Evolutionary conservation across 305 asterid genomes (phyloP).

Genomic region (Plantago coronopus): DNA sequence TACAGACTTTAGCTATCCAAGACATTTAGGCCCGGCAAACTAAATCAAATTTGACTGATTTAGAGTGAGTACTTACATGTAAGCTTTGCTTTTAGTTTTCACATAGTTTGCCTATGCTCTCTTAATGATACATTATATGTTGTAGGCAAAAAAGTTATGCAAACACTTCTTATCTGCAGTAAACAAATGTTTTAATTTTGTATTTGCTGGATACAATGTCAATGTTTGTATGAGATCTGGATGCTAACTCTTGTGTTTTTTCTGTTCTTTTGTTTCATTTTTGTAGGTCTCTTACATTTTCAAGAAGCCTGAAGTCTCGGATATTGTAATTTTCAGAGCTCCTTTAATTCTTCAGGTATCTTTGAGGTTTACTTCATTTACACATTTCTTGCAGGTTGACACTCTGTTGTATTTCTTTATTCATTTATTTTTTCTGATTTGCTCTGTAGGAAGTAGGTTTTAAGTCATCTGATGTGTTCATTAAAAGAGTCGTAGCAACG

Average conservation of each 20-base stretch:
- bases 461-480: slow-evolving; percentile 61
- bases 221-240: not conserved
- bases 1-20: too few relatives aligned
- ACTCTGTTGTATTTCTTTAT: not conserved
- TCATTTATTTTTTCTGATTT: slow-evolving; percentile 13
- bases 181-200: too few relatives aligned
- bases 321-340: slow-evolving; percentile 79
- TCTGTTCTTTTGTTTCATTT: slow-evolving; percentile 16
- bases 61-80: not conserved
- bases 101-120: too few relatives aligned
- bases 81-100: not conserved
- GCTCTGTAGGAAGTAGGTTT: slow-evolving; percentile 60
- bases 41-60: not conserved
- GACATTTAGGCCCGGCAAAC: too few relatives aligned
- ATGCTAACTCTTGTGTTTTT: not conserved
- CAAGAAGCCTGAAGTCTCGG: slow-evolving; percentile 74
- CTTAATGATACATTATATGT: too few relatives aligned
- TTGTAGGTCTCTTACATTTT: slow-evolving; percentile 79
- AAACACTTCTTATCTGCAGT: too few relatives aligned
- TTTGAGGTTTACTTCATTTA: slow-evolving; percentile 11
- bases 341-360: slow-evolving; percentile 76
- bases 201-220: not conserved
- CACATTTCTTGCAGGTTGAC: not conserved
- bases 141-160: too few relatives aligned
- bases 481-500: slow-evolving; percentile 80